These are phyloP conservation scores for Stemphylium lycopersici DNA, from an alignment of 2,329 filamentous ascomycete species.

Conservation along the genomic window DNA sequence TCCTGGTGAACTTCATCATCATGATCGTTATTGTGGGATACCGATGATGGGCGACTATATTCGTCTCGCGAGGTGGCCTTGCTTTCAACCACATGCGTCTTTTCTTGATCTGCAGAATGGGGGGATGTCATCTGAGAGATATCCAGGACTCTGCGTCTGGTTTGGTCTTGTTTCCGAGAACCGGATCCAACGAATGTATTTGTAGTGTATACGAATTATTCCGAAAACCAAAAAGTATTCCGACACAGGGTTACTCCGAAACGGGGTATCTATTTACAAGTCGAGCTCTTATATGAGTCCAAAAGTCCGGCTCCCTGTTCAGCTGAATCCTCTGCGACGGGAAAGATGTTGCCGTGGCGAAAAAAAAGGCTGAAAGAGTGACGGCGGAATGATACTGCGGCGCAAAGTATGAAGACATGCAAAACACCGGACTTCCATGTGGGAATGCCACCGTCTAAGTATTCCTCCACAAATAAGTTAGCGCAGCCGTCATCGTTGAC, in stretches of 20 bases:
- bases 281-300: not conserved
- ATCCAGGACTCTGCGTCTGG: not conserved
- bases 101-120: slow-evolving; percentile 17
- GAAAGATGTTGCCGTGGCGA: not conserved
- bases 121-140: slow-evolving; percentile 17
- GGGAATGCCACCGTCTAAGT: slow-evolving; percentile 1
- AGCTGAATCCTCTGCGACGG: too few species aligned
- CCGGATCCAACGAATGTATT: not conserved
- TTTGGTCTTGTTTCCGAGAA: not conserved
- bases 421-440: not conserved
- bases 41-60: slow-evolving; percentile 20
- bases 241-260: not conserved
- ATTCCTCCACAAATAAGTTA: slow-evolving; percentile 2
- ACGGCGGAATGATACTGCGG: not conserved
- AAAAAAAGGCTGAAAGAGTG: not conserved
- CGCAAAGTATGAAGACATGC: not conserved
- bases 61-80: slow-evolving; percentile 23
- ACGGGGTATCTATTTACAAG: not conserved
- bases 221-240: not conserved
- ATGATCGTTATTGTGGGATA: not conserved
- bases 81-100: slow-evolving; percentile 20
- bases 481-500: slow-evolving; percentile 16
- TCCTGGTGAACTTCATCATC: not conserved
- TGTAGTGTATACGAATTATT: not conserved
- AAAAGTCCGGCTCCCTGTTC: too few species aligned